These are phyloP conservation scores for Aspergillus sp. DNA, from an alignment of 2,329 filamentous ascomycete genomes.

Conservation along the genomic window DNA sequence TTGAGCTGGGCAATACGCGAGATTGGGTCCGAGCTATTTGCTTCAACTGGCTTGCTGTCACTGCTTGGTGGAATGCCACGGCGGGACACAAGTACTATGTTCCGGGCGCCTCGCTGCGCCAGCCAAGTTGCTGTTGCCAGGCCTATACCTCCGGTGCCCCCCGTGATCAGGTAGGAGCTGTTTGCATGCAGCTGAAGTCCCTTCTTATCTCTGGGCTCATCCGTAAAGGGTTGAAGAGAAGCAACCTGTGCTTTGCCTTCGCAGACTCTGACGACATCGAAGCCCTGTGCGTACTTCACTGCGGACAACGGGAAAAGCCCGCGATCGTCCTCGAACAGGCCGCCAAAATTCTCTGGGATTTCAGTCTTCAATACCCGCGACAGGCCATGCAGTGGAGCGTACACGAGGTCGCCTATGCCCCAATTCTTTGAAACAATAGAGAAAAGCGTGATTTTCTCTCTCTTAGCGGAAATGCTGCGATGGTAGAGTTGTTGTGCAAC, in stretches of 20 bases:
- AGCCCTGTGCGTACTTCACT: slow-evolving; percentile 42
- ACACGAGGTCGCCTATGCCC: neutral
- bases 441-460: neutral
- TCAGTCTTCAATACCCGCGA: neutral
- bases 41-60: slow-evolving; percentile 26
- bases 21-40: neutral
- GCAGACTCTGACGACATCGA: slow-evolving; percentile 42
- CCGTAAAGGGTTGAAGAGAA: slow-evolving; percentile 27
- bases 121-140: slow-evolving; percentile 42
- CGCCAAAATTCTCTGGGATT: slow-evolving; percentile 35
- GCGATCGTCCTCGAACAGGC: slow-evolving; percentile 40
- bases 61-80: slow-evolving; percentile 39
- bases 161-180: slow-evolving; percentile 49
- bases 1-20: slow-evolving; percentile 20
- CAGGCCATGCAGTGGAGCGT: neutral
- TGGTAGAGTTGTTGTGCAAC: neutral
- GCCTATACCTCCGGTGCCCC: slow-evolving; percentile 46
- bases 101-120: slow-evolving; percentile 42
- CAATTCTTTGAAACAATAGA: accelerated
- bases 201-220: neutral
- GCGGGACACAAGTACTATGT: slow-evolving; percentile 45
- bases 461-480: neutral
- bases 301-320: slow-evolving; percentile 36
- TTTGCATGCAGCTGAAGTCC: slow-evolving; percentile 11
- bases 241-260: slow-evolving; percentile 41